Base-by-base conservation (phyloP, 306 rosid genomes). In the Lathyrus oleraceus region DNA sequence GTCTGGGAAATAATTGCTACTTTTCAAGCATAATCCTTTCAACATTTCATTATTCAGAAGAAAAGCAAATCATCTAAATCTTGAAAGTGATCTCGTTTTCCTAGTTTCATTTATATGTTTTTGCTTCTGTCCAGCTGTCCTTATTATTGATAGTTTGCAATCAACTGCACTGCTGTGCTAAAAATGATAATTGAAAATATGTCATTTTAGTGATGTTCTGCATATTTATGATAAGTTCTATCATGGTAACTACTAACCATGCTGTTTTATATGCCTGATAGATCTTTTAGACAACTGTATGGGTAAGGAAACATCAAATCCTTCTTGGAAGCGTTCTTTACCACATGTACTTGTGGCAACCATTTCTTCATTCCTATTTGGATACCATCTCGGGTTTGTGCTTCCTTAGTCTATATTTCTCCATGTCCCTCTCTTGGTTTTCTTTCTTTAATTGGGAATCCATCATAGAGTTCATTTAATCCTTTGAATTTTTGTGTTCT, bases 331-430 rank as follows among this genome's bases (percentile, higher is more conserved):
- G 78, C 96, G 84, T 58, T 88, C 96, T 68, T 78, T 88, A 16
- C 98, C 97, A 1, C 98, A 94, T 69, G 90, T 94, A 54, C 72
- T 90, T 38, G 89, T 75, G 70, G 98, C 94, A 38, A 94, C 91
- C 69, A 65, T 94, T 61, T 49, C 90, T 72, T 83, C 98, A 6
- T 90, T 94, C 80, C 80, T 94, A 72, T 94, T 90, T 77, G 97
- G 98, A 78, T 94, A 94, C 81, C 98, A 94, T 81, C 79, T 84
- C 0, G 97, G 98, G 98, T 94, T 66, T 61, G 97, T 87, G 62
- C 73, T 81, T 71, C 70, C 78, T 27, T 56, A 51, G 27, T 61
- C 67, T 73, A 58, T 67, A 48, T 75, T 71, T 83, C 61, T 65
- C 13, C 43, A 14, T 19, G 42, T 40, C 67, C 67, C 30, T 56